These are phyloP conservation scores for Scedosporium apiospermum DNA, from an alignment of 2,329 filamentous ascomycete genomes.

Conservation along the genomic window DNA sequence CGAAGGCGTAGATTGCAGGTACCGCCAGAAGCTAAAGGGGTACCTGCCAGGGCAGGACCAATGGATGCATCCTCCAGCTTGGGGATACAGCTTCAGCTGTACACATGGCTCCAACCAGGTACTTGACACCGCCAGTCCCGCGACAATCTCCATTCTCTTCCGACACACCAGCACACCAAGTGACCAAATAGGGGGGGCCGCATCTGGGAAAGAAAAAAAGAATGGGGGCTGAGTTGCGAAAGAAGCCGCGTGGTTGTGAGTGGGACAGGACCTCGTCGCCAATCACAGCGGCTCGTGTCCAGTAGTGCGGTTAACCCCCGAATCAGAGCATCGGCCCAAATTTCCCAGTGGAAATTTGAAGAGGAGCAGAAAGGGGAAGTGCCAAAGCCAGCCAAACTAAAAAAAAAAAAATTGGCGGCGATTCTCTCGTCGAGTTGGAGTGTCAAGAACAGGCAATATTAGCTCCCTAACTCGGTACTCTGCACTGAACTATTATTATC, in stretches of 20 bases:
- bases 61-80: neutral
- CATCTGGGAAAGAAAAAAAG: neutral
- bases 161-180: neutral
- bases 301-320: neutral
- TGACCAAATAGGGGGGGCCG: neutral
- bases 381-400: neutral
- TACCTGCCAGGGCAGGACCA: neutral
- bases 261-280: neutral
- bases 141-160: neutral
- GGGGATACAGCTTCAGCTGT: neutral
- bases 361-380: neutral
- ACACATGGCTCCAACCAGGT: neutral
- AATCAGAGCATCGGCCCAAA: neutral
- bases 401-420: neutral
- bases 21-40: neutral
- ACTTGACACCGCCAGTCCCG: neutral
- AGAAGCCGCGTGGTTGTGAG: neutral
- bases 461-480: neutral
- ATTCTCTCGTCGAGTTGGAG: neutral
- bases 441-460: neutral
- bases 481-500: neutral
- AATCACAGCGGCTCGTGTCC: conserved; percentile 2
- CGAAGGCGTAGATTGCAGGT: neutral
- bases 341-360: neutral
- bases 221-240: neutral